Conservation (phyloP, 345 rosid genomes). For the Nasturtium officinale region DNA sequence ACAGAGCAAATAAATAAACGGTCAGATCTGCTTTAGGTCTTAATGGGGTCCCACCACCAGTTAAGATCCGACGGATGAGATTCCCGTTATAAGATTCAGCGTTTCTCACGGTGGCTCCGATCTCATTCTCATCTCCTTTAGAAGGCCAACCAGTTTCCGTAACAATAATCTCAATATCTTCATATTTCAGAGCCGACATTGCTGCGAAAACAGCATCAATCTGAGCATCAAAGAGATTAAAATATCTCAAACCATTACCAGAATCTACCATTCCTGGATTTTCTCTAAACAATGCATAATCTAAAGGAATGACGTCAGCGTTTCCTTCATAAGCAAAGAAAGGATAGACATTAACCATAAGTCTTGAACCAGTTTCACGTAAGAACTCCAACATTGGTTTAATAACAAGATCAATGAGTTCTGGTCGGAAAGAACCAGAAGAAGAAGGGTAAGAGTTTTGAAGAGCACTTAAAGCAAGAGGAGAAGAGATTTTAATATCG, state of each 20-base stretch:
- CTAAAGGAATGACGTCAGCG: constrained; percentile 85
- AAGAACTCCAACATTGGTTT: constrained; percentile 82
- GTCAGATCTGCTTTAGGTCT: constrained; percentile 80
- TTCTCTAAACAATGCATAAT: constrained; percentile 83
- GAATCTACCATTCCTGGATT: constrained; percentile 91
- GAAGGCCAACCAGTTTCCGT: constrained; percentile 99
- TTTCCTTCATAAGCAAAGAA: constrained; percentile 94
- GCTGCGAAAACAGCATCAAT: constrained; percentile 98
- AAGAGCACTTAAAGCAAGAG: constrained; percentile 80
- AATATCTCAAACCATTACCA: constrained; percentile 77
- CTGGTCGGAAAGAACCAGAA: constrained; percentile 84
- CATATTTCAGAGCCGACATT: constrained; percentile 70
- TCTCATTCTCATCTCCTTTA: constrained; percentile 75
- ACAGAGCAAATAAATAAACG: constrained; percentile 87
- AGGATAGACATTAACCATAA: constrained; percentile 91
- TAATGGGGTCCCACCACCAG: constrained; percentile 88
- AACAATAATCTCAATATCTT: constrained; percentile 67
- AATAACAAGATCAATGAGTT: constrained; percentile 68
- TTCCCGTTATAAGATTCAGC: constrained; percentile 95
- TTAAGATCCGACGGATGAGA: constrained; percentile 71
- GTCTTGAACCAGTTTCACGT: constrained; percentile 82
- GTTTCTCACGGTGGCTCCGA: constrained; percentile 67
- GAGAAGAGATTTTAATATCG: constrained; percentile 77
- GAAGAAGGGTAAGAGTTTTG: constrained; percentile 90
- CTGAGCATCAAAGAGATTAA: constrained; percentile 92